Base-by-base conservation (phyloP, 2,329 filamentous ascomycete genomes). In the Rhynchosporium graminicola region DNA sequence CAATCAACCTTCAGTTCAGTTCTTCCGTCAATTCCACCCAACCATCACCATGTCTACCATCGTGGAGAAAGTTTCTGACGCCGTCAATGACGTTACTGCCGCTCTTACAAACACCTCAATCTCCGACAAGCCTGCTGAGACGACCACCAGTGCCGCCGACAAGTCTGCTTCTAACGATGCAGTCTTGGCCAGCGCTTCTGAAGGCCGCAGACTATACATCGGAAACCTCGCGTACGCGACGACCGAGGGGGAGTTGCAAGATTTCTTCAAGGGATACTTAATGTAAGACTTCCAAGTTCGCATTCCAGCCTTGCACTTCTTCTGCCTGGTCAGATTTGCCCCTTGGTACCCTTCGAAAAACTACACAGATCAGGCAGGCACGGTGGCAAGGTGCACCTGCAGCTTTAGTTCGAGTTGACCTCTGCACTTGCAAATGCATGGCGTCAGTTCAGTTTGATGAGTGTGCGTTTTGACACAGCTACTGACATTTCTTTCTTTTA, bases 161-260 rank as follows among this genome's bases (percentile, higher is more conserved):
- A 67, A 63, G 54, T 62, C 63, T 26, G 70, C 76, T 70, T 78
- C 88, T 74, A 89, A 91, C 77, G 92, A 97, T 80, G 92, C 93
- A 79, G 92, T 95, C 77, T 89, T 95, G 79, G 92, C 92, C 82
- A 97, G 92, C 83, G 95, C 95, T 80, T 93, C 94, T 80, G 95
- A 99, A 86, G 94, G 95, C 80, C 92, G 95, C 84, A 92, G 95
- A 83, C 90, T 99, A 76, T 99, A 99, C 84, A 98, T 99, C 84
- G 95, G 95, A 85, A 99, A 99, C 86, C 91, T 99, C 87, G 95
- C 95, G 76, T 99, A 99, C 81, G 93, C 94, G 89, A 98, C 95
- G 88, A 97, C 92, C 80, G 95, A 98, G 91, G 95, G 91, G 89
- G 92, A 97, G 89, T 92, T 99, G 87, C 97, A 96, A 86, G 91